Evolutionary conservation across 192 early-diverging fungal species (phyloP).

Genomic region (Podila verticillata): DNA sequence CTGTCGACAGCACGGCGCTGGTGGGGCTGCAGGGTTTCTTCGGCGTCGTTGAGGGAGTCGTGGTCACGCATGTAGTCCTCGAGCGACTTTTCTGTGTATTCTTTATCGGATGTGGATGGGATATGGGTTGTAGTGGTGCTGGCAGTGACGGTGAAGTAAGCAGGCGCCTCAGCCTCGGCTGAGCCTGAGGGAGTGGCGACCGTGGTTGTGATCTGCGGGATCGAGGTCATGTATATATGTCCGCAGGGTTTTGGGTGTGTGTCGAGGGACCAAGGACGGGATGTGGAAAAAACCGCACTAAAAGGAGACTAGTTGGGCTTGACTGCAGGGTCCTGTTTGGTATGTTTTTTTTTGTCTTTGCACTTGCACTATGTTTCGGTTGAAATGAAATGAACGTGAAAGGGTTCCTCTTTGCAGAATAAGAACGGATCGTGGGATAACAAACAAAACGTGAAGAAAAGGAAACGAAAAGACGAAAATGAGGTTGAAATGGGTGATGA

Average conservation of each 20-base stretch:
- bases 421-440: background rate
- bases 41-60: constrained; percentile 11
- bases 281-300: background rate
- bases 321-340: background rate
- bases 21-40: constrained; percentile 23
- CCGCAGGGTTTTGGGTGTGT: background rate
- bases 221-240: constrained; percentile 4
- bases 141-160: constrained; percentile 10
- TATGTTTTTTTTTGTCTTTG: background rate
- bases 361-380: background rate
- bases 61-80: background rate
- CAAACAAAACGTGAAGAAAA: background rate
- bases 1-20: constrained; percentile 41
- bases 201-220: constrained; percentile 30
- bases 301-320: background rate
- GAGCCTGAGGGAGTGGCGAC: constrained; percentile 13
- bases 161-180: background rate
- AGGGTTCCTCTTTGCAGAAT: background rate
- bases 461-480: background rate
- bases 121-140: background rate
- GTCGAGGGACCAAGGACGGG: background rate
- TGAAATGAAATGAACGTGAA: background rate
- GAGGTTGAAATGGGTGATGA: background rate
- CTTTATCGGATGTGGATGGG: background rate
- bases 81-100: background rate